These are phyloP conservation scores for Rhodomyrtus psidioides DNA, from an alignment of 441 rosid genomes.

Conservation along the genomic window DNA sequence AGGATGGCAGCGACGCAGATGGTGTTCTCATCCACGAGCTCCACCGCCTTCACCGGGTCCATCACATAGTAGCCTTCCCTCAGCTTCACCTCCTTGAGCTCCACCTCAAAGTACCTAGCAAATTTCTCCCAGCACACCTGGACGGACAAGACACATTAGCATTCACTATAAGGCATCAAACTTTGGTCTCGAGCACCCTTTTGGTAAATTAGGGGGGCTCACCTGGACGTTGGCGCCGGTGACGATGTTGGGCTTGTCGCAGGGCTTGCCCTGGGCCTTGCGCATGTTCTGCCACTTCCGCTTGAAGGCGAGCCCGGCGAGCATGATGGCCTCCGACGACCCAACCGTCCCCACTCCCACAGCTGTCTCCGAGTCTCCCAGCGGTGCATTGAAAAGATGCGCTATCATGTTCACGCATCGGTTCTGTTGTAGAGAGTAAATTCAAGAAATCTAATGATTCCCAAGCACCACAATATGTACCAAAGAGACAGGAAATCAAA, in stretches of 20 bases:
- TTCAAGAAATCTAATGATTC: neutral
- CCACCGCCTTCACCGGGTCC: constrained; percentile 80
- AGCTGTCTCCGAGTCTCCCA: constrained; percentile 13
- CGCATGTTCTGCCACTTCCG: constrained; percentile 13
- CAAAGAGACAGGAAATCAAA: neutral
- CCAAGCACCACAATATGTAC: neutral
- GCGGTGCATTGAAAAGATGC: constrained; percentile 8
- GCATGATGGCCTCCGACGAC: constrained; percentile 14
- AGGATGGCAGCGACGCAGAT: constrained; percentile 87
- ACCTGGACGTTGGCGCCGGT: constrained; percentile 92
- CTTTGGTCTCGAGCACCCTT: neutral
- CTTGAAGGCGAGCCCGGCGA: constrained; percentile 11
- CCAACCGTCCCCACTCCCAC: constrained; percentile 12
- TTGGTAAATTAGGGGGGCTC: neutral
- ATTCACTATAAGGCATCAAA: neutral
- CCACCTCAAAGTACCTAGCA: constrained; percentile 91
- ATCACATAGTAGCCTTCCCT: constrained; percentile 83
- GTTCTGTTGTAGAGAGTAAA: neutral
- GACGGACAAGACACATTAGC: neutral
- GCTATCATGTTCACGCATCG: constrained; percentile 15
- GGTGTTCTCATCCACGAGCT: constrained; percentile 92
- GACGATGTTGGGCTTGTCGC: constrained; percentile 76
- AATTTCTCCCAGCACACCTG: constrained; percentile 97
- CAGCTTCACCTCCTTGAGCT: constrained; percentile 80
- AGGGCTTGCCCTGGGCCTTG: constrained; percentile 64